A percentile compares a stretch with the other conserved stretches of the same genome.
These are phyloP conservation scores for Jacaranda copaia DNA, from an alignment of 257 asterid species.

Conservation along the genomic window DNA sequence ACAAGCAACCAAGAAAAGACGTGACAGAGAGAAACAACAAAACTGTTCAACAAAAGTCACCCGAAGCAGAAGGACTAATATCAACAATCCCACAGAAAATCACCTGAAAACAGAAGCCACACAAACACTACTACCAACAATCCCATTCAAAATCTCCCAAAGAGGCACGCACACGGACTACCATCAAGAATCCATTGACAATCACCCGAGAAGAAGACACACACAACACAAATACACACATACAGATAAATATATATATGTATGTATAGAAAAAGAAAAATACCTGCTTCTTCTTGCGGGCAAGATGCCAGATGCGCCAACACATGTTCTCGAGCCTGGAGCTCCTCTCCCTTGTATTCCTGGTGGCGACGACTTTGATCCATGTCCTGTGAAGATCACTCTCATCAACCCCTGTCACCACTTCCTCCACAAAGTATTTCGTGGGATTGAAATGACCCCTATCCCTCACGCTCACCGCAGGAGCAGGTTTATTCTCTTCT, in stretches of 20 bases:
- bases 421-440: constrained; percentile 83
- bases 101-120: neutral
- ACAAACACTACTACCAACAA: neutral
- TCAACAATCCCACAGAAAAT: neutral
- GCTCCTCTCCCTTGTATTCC: constrained; percentile 75
- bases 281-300: constrained; percentile 86
- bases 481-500: constrained; percentile 50
- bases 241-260: neutral
- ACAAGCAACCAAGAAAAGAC: constrained; percentile 9
- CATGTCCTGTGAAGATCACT: constrained; percentile 86
- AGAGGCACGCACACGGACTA: neutral
- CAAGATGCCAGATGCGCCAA: constrained; percentile 93
- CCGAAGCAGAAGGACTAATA: neutral
- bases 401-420: constrained; percentile 79
- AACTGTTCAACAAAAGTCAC: neutral
- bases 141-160: neutral
- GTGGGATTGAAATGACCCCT: constrained; percentile 72
- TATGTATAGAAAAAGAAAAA: neutral
- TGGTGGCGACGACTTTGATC: constrained; percentile 83
- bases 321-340: constrained; percentile 89
- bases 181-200: neutral
- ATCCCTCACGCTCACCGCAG: constrained; percentile 42
- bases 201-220: neutral
- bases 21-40: constrained; percentile 30
- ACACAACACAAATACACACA: neutral